These are phyloP conservation scores for Solanum chiquidenum DNA, from an alignment of 257 asterid species.

Conservation along the genomic window DNA sequence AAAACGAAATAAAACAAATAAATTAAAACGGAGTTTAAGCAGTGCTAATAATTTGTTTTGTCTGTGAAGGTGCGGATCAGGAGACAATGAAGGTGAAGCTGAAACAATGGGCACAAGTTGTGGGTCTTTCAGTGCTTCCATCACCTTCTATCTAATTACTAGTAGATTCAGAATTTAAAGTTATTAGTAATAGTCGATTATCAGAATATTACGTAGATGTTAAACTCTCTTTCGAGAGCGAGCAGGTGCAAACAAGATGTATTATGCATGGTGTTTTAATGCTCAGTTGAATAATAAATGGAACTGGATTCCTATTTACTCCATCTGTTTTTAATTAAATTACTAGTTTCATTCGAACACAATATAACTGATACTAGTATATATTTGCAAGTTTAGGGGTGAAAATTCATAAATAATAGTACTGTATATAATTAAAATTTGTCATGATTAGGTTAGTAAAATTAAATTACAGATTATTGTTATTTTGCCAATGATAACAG, in stretches of 20 bases:
- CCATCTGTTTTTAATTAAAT: neutral
- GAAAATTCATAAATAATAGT: neutral
- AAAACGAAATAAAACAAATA: too few species aligned
- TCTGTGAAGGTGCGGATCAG: conserved; percentile 39
- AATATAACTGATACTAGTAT: neutral
- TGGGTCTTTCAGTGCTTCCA: conserved; percentile 55
- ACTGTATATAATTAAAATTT: neutral
- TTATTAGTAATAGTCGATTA: neutral
- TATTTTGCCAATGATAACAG: neutral
- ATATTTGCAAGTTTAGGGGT: neutral
- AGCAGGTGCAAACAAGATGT: neutral
- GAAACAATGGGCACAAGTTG: conserved; percentile 80
- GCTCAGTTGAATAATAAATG: neutral
- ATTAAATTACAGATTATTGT: neutral
- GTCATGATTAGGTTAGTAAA: neutral
- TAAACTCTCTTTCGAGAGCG: neutral
- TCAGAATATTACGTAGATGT: neutral
- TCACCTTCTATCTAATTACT: neutral
- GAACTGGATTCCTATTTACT: neutral
- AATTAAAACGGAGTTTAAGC: neutral
- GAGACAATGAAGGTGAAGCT: conserved; percentile 42
- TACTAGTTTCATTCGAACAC: neutral
- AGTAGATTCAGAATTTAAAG: neutral
- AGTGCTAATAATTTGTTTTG: neutral
- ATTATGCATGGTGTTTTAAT: neutral